These are phyloP conservation scores for Neonothopanus nambi DNA, from an alignment of 1,284 basidiomycete genomes.

Conservation along the genomic window DNA sequence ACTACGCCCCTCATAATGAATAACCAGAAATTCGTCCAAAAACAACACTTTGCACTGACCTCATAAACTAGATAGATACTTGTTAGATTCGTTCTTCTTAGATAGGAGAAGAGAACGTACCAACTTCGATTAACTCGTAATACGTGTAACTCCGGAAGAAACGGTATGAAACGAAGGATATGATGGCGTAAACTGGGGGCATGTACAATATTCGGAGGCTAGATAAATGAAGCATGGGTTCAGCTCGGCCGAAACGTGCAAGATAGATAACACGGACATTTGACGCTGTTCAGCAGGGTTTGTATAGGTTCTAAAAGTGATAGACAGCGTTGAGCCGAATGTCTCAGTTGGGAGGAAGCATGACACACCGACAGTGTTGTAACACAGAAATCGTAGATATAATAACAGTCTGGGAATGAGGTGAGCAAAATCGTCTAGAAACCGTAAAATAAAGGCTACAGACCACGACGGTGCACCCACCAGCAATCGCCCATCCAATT, in stretches of 20 bases:
- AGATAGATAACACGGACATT: constrained; percentile 50
- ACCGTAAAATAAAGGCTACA: constrained; percentile 28
- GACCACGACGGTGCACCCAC: constrained; percentile 60
- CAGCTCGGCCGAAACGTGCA: background rate
- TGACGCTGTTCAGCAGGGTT: constrained; percentile 72
- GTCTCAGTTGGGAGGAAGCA: background rate
- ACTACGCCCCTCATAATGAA: constrained; percentile 38
- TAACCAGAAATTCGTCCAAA: background rate
- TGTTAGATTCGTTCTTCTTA: constrained; percentile 8
- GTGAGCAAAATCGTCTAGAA: background rate
- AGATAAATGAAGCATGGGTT: constrained; percentile 15
- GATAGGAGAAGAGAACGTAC: constrained; percentile 38
- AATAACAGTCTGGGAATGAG: constrained; percentile 52
- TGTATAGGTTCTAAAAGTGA: constrained; percentile 58
- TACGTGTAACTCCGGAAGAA: constrained; percentile 83
- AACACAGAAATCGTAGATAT: constrained; percentile 56
- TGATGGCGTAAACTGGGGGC: constrained; percentile 80
- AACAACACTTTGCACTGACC: constrained; percentile 22
- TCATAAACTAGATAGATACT: constrained; percentile 33
- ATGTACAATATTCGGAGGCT: constrained; percentile 78
- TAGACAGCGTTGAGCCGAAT: background rate
- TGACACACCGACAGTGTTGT: constrained; percentile 60
- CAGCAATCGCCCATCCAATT: constrained; percentile 76
- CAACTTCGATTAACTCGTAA: constrained; percentile 73
- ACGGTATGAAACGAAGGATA: constrained; percentile 87